These are phyloP conservation scores for Trebouxiophyceae sp. DNA, from an alignment of 163 green algal genomes.

Conservation along the genomic window DNA sequence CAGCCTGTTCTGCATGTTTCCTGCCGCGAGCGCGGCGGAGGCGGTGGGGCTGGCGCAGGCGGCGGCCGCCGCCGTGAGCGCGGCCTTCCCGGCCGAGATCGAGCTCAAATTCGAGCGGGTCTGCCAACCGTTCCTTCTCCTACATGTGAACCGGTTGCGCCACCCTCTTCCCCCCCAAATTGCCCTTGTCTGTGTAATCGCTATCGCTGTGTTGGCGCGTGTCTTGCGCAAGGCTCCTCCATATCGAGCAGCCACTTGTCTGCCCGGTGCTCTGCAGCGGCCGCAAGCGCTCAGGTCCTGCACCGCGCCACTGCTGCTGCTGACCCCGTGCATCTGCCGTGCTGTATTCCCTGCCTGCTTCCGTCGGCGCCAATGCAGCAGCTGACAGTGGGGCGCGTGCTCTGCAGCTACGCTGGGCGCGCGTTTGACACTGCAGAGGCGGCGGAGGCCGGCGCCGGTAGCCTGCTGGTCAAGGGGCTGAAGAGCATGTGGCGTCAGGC, in stretches of 20 bases:
- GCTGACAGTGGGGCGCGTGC: too few species aligned
- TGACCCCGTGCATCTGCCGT: too few species aligned
- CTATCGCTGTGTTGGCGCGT: too few species aligned
- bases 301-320: too few species aligned
- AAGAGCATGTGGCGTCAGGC: constrained; percentile 68
- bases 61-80: constrained; percentile 20
- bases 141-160: constrained; percentile 76
- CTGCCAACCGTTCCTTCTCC: constrained; percentile 68
- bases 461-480: constrained; percentile 67
- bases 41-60: constrained; percentile 22
- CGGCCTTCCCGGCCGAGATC: constrained; percentile 51
- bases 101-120: constrained; percentile 74
- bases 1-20: constrained; percentile 65
- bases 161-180: not conserved
- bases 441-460: constrained; percentile 11
- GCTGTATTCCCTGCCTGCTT: too few species aligned
- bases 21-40: constrained; percentile 22
- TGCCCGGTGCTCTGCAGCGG: too few species aligned
- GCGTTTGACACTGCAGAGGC: constrained; percentile 47
- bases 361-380: too few species aligned
- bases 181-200: too few species aligned
- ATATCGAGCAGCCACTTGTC: too few species aligned
- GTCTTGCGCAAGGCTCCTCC: too few species aligned
- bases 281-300: too few species aligned
- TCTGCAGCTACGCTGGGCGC: constrained; percentile 38